A percentile compares a stretch with the other conserved stretches of the same genome.
phyloP scores from a whole-genome alignment of 257 asterid species.

The Ballota nigra region DNA sequence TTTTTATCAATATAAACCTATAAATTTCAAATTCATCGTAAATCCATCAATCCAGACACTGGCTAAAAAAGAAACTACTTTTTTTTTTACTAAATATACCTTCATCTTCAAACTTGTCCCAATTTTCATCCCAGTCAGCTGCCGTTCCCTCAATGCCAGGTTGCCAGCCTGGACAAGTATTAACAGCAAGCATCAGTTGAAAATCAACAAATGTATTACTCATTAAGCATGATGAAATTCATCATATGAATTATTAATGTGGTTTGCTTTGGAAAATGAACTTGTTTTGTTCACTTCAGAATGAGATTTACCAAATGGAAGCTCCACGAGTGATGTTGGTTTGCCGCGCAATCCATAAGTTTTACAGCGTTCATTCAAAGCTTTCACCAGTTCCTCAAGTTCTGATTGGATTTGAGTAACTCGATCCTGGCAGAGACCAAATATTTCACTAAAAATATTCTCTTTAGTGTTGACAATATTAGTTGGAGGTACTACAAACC shows the following conservation, averaged over 20 bases:
- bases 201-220: slow-evolving; percentile 12
- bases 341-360: slow-evolving; percentile 92
- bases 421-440: slow-evolving; percentile 57
- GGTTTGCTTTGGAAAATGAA: neutral
- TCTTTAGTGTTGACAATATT: slow-evolving; percentile 21
- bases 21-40: neutral
- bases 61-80: neutral
- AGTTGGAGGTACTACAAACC: slow-evolving; percentile 44
- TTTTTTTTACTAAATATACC: slow-evolving; percentile 43
- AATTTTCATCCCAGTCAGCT: slow-evolving; percentile 96
- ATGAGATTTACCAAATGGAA: slow-evolving; percentile 76
- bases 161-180: slow-evolving; percentile 80
- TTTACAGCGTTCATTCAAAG: slow-evolving; percentile 89
- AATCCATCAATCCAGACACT: neutral
- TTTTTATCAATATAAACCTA: neutral
- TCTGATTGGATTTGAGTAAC: slow-evolving; percentile 67
- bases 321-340: slow-evolving; percentile 77
- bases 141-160: slow-evolving; percentile 83
- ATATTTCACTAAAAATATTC: slow-evolving; percentile 20
- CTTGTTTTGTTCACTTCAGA: neutral
- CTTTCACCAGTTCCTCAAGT: slow-evolving; percentile 79
- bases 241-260: slow-evolving; percentile 28
- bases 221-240: slow-evolving; percentile 19
- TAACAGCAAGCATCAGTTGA: slow-evolving; percentile 9
- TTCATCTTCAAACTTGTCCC: slow-evolving; percentile 97